Conservation (phyloP, 2,329 filamentous ascomycete genomes). For the Epichloe gansuensis region DNA sequence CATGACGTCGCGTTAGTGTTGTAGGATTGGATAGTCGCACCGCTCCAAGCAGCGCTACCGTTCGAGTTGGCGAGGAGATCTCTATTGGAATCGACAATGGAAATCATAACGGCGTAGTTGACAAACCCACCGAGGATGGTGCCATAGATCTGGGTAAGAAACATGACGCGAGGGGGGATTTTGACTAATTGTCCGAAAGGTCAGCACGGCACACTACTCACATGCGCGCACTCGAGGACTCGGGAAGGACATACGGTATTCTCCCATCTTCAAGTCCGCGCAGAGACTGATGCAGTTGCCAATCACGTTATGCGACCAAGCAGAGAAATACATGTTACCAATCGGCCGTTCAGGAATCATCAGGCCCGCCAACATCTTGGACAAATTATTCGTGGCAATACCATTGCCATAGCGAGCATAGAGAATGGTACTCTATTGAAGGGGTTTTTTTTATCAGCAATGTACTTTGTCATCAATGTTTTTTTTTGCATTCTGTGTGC, state of each 20-base stretch:
- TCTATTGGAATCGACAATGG: constrained; percentile 29
- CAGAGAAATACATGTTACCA: constrained; percentile 46
- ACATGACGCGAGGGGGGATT: constrained; percentile 27
- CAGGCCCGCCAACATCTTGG: constrained; percentile 42
- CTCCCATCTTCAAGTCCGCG: constrained; percentile 44
- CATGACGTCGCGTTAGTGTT: constrained; percentile 24
- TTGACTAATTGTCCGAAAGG: constrained; percentile 10
- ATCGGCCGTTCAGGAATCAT: constrained; percentile 36
- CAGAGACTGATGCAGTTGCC: constrained; percentile 34
- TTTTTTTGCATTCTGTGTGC: neutral
- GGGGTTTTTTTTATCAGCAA: neutral
- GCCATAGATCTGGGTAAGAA: constrained; percentile 26
- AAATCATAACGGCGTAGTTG: constrained; percentile 33
- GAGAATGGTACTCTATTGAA: constrained; percentile 35
- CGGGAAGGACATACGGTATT: constrained; percentile 33
- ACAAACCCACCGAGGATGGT: constrained; percentile 28
- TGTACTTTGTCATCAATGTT: neutral
- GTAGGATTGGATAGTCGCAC: constrained; percentile 32
- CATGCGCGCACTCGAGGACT: neutral
- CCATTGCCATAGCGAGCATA: constrained; percentile 42
- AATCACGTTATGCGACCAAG: constrained; percentile 46
- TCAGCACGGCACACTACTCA: neutral
- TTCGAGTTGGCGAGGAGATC: constrained; percentile 27
- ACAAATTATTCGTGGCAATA: constrained; percentile 30
- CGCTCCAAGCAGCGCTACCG: constrained; percentile 33